Evolutionary conservation across 257 asterid genomes (phyloP), one percentile per base, ranked within the genome.

Genomic region (Penstemon newberryi): DNA sequence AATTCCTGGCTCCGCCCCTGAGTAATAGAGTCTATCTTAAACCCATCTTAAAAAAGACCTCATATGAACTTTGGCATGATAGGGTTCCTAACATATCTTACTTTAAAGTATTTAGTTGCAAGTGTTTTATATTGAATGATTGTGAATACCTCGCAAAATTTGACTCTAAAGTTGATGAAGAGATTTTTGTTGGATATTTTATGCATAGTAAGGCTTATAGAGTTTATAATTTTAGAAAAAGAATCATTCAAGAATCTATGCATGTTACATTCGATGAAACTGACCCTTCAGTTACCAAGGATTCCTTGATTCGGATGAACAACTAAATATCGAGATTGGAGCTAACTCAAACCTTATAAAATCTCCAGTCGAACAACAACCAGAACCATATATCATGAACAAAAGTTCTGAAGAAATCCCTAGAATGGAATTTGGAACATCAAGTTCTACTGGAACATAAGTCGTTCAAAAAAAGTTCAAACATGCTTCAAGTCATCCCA

Each of bases 161-260:
- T 53, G 59, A 18, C 13, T n/a, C 59, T 53, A 53, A 53, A 8
- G 5, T 15, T 53, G 59, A 53, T 53, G 59, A 53, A 15, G 59
- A 6, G 13, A 11, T 53, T 4, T 53, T 53, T 50, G 55, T 50
- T 6, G 55, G 55, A 6, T 50, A 11, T n/a, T 50, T n/a, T 5
- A 0, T 4, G 5, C 55, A 50, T 50, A 50, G 55, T 50, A 6
- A 6, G 11, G 11, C 11, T 4, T 4, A 5, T 4, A n/a, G 1
- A 1, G 18, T 15, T 15, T 15, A 15, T 15, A 15, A 15, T 15
- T 15, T 0, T 15, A 15, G 0, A 15, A 15, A 50, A 50, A 7
- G 12, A 2, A 50, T n/a, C 11, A 10, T 50, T 50, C 55, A 50
- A 50, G 55, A 50, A 15, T 15, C 18, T 15, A 15, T 15, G 18